Percentiles rank a stretch among this genome's conserved stretches.
Conservation (phyloP, 257 asterid species). For the Nicotiana knightiana region DNA sequence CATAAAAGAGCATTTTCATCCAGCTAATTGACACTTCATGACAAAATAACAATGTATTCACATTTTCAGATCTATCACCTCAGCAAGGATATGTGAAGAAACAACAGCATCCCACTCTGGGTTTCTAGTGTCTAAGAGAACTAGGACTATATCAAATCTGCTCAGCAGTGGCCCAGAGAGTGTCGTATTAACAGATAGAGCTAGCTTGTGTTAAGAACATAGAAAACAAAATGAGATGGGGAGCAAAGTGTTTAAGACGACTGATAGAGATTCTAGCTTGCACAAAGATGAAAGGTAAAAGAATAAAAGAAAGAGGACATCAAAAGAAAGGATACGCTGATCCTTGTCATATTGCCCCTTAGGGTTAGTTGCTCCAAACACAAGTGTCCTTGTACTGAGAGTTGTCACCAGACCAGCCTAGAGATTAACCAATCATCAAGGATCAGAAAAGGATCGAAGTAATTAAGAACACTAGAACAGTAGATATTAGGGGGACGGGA, state of each 20-base stretch:
- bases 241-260: conserved; percentile 2
- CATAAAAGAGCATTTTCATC: conserved; percentile 17
- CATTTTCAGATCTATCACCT: conserved; percentile 42
- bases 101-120: conserved; percentile 98
- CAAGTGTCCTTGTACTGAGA: conserved; percentile 86
- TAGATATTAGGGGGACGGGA: neutral
- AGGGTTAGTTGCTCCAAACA: conserved; percentile 97
- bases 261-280: neutral
- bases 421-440: conserved; percentile 8
- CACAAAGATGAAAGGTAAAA: neutral
- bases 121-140: conserved; percentile 89
- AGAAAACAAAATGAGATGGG: conserved; percentile 2
- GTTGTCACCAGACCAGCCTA: conserved; percentile 99
- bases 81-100: conserved; percentile 87
- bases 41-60: conserved; percentile 13
- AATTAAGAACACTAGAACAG: neutral
- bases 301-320: neutral
- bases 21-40: conserved; percentile 10
- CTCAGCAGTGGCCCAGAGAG: conserved; percentile 95
- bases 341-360: conserved; percentile 98
- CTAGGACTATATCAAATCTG: conserved; percentile 95
- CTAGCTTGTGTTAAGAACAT: conserved; percentile 50
- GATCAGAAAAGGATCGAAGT: neutral
- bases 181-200: conserved; percentile 89
- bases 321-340: conserved; percentile 59